phyloP scores from a whole-genome alignment of 495 filamentous ascomycete species.

The Trichoderma parareesei region DNA sequence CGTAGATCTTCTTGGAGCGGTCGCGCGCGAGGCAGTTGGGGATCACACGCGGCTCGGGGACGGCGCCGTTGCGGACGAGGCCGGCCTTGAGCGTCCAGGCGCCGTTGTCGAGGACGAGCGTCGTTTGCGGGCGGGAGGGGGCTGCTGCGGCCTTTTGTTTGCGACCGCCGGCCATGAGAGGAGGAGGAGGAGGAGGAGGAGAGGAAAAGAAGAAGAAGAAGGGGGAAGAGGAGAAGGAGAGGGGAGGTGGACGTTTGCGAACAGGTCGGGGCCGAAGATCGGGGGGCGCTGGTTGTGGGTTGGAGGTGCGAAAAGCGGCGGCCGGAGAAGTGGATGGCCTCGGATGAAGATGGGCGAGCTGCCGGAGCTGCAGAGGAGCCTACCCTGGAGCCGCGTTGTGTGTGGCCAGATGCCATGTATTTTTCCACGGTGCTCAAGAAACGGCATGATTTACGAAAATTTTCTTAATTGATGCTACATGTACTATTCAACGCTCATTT shows the following conservation, averaged over 20 bases:
- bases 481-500: too few relatives aligned
- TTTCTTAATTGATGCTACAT: too few relatives aligned
- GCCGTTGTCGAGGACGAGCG: constrained; percentile 90
- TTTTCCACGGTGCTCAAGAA: too few relatives aligned
- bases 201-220: neutral
- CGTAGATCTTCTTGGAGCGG: constrained; percentile 65
- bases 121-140: constrained; percentile 48
- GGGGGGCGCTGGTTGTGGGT: too few relatives aligned
- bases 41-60: constrained; percentile 57
- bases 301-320: too few relatives aligned
- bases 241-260: neutral
- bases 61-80: constrained; percentile 45
- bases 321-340: too few relatives aligned
- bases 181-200: constrained; percentile 14
- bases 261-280: neutral
- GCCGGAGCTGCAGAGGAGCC: too few relatives aligned
- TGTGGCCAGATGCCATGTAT: too few relatives aligned
- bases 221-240: neutral
- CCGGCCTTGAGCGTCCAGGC: constrained; percentile 91
- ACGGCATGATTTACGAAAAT: too few relatives aligned
- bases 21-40: constrained; percentile 85
- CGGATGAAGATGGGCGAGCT: too few relatives aligned
- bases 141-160: constrained; percentile 32
- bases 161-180: constrained; percentile 34
- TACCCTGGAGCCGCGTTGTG: too few relatives aligned